These are phyloP conservation scores for Rhododendron williamsianum DNA, from an alignment of 148 eudicot genomes.

Conservation along the genomic window DNA sequence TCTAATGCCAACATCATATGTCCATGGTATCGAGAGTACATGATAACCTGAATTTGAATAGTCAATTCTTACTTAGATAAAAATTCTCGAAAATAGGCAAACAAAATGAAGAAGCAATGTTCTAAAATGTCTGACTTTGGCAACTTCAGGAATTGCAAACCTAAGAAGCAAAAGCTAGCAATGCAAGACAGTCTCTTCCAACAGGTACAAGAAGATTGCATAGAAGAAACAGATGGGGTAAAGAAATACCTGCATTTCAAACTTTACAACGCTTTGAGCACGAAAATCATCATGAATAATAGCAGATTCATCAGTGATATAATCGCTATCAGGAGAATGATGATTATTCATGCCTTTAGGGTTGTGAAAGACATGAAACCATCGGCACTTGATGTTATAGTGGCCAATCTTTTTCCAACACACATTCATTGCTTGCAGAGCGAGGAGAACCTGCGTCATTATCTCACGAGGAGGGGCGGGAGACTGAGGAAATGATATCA, in stretches of 20 bases:
- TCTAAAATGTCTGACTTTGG: neutral
- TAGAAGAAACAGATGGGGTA: neutral
- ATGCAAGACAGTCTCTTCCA: neutral
- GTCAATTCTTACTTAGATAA: neutral
- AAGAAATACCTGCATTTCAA: constrained; percentile 39
- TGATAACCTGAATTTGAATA: neutral
- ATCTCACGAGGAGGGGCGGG: constrained; percentile 52
- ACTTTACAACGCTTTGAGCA: constrained; percentile 28
- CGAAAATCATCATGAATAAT: constrained; percentile 9
- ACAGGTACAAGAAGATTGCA: neutral
- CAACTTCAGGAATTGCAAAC: neutral
- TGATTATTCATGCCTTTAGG: constrained; percentile 18
- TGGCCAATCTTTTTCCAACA: constrained; percentile 53
- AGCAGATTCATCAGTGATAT: constrained; percentile 19
- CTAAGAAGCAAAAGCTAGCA: neutral
- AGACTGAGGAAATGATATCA: constrained; percentile 27
- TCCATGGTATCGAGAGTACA: neutral
- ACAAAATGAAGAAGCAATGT: neutral
- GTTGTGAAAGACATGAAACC: constrained; percentile 25
- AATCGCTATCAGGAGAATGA: constrained; percentile 21
- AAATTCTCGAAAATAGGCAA: neutral
- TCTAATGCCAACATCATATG: neutral
- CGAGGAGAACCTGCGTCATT: constrained; percentile 43
- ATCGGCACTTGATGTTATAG: constrained; percentile 51
- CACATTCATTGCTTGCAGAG: constrained; percentile 42